Percentiles rank a stretch among this genome's conserved stretches.
Evolutionary conservation across 345 rosid species (phyloP).

Genomic region (Gynandropsis gynandra): DNA sequence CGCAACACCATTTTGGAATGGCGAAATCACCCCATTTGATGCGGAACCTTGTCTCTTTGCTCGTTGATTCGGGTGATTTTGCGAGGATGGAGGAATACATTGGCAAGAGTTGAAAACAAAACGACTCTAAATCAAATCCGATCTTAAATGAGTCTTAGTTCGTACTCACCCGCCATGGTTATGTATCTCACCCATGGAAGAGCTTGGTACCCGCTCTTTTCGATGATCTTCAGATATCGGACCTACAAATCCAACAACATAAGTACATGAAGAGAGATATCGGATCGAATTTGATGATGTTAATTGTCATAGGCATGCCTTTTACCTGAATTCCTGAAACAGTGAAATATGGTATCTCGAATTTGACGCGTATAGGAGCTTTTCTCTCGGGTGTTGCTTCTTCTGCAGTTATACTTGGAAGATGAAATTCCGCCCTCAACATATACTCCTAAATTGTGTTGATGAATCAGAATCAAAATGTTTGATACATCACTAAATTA

Average conservation of each 20-base stretch:
- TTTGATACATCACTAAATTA: no score
- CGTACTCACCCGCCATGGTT: constrained; percentile 97
- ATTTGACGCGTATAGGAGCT: constrained; percentile 71
- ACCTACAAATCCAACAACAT: constrained; percentile 41
- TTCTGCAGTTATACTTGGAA: constrained; percentile 67
- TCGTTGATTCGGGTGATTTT: no score
- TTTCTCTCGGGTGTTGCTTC: constrained; percentile 68
- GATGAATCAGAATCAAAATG: neutral
- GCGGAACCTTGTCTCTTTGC: no score
- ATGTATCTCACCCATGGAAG: constrained; percentile 99
- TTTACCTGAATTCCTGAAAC: constrained; percentile 90
- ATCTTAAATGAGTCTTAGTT: constrained; percentile 69
- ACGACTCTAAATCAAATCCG: no score
- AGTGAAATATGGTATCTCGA: constrained; percentile 82
- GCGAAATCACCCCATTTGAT: no score
- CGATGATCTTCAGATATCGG: constrained; percentile 89
- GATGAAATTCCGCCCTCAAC: constrained; percentile 75
- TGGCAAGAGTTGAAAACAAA: no score
- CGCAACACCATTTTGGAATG: no score
- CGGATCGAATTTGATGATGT: neutral
- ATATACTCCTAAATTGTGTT: constrained; percentile 59
- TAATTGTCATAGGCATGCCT: neutral
- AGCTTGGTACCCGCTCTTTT: constrained; percentile 91
- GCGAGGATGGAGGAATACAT: no score
- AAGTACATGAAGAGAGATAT: neutral